phyloP scores from a whole-genome alignment of 1,284 basidiomycete species.

The Trametes pubescens region DNA sequence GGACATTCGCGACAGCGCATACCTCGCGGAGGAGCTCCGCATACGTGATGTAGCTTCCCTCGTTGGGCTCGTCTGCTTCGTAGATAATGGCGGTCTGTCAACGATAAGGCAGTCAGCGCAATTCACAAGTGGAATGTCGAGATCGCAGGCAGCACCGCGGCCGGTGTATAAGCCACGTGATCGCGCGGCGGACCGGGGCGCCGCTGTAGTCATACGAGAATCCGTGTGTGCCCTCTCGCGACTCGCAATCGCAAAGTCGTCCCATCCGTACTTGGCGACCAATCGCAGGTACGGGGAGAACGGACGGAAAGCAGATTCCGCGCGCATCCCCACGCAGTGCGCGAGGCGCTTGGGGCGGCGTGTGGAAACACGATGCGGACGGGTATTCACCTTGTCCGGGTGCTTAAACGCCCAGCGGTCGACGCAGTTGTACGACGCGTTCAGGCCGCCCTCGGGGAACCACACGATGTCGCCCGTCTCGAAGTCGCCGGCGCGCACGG shows the following conservation, averaged over 20 bases:
- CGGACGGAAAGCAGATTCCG: constrained; percentile 19
- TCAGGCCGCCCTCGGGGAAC: constrained; percentile 93
- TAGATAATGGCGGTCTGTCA: constrained; percentile 92
- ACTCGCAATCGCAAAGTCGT: neutral
- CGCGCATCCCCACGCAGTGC: constrained; percentile 3
- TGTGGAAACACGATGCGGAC: constrained; percentile 18
- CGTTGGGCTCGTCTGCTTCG: constrained; percentile 94
- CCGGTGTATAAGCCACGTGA: constrained; percentile 1
- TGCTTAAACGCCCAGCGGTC: constrained; percentile 95
- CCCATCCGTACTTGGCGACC: constrained; percentile 3
- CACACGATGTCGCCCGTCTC: constrained; percentile 90
- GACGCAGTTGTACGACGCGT: constrained; percentile 97
- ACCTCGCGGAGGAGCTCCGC: constrained; percentile 91
- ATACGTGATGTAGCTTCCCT: constrained; percentile 84
- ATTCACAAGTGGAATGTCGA: neutral
- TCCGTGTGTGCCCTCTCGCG: neutral
- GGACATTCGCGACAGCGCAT: constrained; percentile 90
- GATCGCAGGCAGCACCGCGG: neutral
- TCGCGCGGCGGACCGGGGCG: neutral
- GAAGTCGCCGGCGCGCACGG: constrained; percentile 88
- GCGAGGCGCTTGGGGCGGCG: constrained; percentile 16
- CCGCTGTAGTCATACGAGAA: neutral
- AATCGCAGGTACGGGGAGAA: constrained; percentile 7
- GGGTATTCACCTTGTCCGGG: constrained; percentile 79
- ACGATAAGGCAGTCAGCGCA: neutral